Evolutionary conservation across 2,329 filamentous ascomycete species (phyloP).

Genomic region (Alternaria arborescens): DNA sequence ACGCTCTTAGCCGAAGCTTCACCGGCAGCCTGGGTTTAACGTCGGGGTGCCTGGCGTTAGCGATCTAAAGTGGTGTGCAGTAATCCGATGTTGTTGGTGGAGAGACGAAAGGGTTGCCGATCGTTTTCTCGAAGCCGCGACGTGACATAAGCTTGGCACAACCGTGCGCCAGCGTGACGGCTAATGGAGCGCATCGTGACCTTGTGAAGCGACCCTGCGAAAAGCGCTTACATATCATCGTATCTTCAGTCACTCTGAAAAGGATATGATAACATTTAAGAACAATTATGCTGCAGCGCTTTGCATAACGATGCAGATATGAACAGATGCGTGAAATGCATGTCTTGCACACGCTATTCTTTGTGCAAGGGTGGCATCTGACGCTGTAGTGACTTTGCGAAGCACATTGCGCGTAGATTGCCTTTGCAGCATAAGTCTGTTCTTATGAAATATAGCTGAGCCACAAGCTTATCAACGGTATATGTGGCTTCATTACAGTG

Average conservation of each 20-base stretch:
- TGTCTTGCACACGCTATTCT: not conserved
- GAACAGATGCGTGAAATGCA: not conserved
- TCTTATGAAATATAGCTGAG: not conserved
- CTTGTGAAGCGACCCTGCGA: not conserved
- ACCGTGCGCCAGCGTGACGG: not conserved
- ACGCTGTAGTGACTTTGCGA: not conserved
- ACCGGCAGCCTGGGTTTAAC: constrained; percentile 8
- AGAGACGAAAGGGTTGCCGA: constrained; percentile 15
- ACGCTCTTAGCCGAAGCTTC: constrained; percentile 16
- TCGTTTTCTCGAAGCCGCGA: constrained; percentile 7
- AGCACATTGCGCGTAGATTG: not conserved
- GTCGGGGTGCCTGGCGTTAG: constrained; percentile 23
- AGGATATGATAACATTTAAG: not conserved
- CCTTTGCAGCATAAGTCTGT: not conserved
- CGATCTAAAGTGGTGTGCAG: constrained; percentile 20
- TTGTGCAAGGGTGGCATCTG: not conserved
- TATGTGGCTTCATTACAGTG: not conserved
- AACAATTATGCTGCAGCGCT: not conserved
- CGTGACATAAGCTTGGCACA: constrained; percentile 16
- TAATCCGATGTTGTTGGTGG: constrained; percentile 22
- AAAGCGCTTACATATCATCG: constrained; percentile 1
- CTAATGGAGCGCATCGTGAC: constrained; percentile 3
- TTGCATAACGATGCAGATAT: not conserved
- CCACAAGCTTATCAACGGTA: not conserved
- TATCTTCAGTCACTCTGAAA: not conserved